Conservation (phyloP, 2,329 filamentous ascomycete species). For the Diaporthe sp. region DNA sequence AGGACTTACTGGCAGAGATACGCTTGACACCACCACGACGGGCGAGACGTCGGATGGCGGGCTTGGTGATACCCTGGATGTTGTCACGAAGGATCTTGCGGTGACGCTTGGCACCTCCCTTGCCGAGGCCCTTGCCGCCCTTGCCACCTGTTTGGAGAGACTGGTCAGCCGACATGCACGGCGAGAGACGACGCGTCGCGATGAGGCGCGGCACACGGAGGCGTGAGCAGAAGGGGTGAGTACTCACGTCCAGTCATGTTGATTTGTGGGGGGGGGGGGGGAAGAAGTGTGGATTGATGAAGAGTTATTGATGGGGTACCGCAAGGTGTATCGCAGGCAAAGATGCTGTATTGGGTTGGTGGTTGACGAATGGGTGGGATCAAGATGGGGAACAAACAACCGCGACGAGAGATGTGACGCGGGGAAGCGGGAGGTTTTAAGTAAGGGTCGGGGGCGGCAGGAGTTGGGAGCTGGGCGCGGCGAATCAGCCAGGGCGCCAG, state of each 20-base stretch:
- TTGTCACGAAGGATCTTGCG: constrained; percentile 99
- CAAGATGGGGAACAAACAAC: constrained; percentile 30
- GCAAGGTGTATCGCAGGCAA: constrained; percentile 6
- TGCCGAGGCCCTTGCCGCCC: constrained; percentile 97
- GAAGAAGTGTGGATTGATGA: constrained; percentile 35
- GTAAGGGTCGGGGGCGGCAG: constrained; percentile 28
- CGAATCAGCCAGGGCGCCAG: constrained; percentile 28
- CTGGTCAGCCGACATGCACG: not conserved
- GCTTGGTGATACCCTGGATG: constrained; percentile 99
- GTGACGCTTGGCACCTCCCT: constrained; percentile 98
- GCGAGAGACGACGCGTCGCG: not conserved
- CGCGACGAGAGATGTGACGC: constrained; percentile 31
- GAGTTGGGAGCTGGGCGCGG: constrained; percentile 17
- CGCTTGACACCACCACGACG: constrained; percentile 99
- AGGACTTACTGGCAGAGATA: constrained; percentile 88
- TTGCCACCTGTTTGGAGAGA: constrained; percentile 75
- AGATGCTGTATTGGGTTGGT: constrained; percentile 34
- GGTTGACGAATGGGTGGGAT: constrained; percentile 37
- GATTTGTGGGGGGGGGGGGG: constrained; percentile 36
- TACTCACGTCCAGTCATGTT: constrained; percentile 51
- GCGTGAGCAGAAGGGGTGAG: not conserved
- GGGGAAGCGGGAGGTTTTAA: constrained; percentile 34
- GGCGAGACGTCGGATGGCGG: constrained; percentile 96
- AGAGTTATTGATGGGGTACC: constrained; percentile 16
- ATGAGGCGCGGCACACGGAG: not conserved